Conservation (phyloP, 345 rosid species). For the Melastoma malabathricum region DNA sequence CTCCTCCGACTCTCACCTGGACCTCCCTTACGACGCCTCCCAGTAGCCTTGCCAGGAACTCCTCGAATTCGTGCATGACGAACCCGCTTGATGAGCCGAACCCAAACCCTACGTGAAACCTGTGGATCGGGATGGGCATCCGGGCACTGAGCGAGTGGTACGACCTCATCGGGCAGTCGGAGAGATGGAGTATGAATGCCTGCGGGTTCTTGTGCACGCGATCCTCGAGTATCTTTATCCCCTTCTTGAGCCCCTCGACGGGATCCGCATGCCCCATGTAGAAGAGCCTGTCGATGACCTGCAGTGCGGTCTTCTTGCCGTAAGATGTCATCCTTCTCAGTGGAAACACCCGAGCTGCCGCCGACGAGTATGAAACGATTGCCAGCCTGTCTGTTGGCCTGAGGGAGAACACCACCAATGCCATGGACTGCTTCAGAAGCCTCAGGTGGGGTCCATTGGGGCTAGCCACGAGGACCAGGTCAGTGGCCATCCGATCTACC, state of each 20-base stretch:
- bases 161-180: conserved; percentile 47
- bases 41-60: conserved; percentile 40
- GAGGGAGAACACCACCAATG: conserved; percentile 62
- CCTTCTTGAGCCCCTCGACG: conserved; percentile 64
- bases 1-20: conserved; percentile 57
- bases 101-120: conserved; percentile 70
- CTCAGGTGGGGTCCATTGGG: conserved; percentile 70
- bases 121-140: conserved; percentile 41
- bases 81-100: conserved; percentile 55
- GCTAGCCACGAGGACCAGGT: conserved; percentile 63
- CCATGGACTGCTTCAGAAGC: conserved; percentile 77
- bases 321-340: conserved; percentile 73
- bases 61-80: conserved; percentile 74
- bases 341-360: conserved; percentile 68
- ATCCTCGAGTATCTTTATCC: conserved; percentile 61
- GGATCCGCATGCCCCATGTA: conserved; percentile 69
- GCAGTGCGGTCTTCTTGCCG: conserved; percentile 62
- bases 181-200: conserved; percentile 55
- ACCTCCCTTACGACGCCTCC: conserved; percentile 50
- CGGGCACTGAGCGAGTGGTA: conserved; percentile 32
- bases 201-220: conserved; percentile 62
- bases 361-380: conserved; percentile 69
- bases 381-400: conserved; percentile 63
- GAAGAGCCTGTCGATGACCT: conserved; percentile 76
- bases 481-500: conserved; percentile 41